phyloP scores from a whole-genome alignment of 2,329 filamentous ascomycete species.

The Nigrograna mackinnonii region DNA sequence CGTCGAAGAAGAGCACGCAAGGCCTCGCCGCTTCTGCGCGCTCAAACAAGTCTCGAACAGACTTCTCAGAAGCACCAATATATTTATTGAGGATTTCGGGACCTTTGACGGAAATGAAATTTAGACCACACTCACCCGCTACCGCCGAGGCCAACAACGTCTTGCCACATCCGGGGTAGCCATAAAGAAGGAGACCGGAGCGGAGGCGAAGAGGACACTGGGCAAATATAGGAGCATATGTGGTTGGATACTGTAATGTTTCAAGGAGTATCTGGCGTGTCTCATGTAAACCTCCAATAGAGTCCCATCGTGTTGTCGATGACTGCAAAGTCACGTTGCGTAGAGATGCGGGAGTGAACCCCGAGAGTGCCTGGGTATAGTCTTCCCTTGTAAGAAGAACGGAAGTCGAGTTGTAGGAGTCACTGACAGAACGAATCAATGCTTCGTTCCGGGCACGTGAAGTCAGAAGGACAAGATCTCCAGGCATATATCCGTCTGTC shows the following conservation, averaged over 20 bases:
- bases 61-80: constrained; percentile 96
- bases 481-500: constrained; percentile 98
- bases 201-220: constrained; percentile 93
- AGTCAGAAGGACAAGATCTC: constrained; percentile 84
- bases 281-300: constrained; percentile 84
- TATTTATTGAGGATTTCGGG: constrained; percentile 99
- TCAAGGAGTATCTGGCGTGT: constrained; percentile 92
- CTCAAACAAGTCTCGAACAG: constrained; percentile 92
- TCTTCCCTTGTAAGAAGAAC: constrained; percentile 73
- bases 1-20: constrained; percentile 96
- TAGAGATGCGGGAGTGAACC: constrained; percentile 92
- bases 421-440: constrained; percentile 76
- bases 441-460: constrained; percentile 89
- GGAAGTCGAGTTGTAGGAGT: constrained; percentile 31
- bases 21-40: constrained; percentile 87
- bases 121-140: constrained; percentile 95
- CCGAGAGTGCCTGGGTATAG: constrained; percentile 82
- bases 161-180: constrained; percentile 95
- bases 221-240: constrained; percentile 96
- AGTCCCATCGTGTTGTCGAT: constrained; percentile 88
- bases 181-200: constrained; percentile 90
- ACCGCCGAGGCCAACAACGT: constrained; percentile 94
- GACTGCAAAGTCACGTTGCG: constrained; percentile 93
- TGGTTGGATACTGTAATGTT: constrained; percentile 94
- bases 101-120: constrained; percentile 98